phyloP scores from a whole-genome alignment of 371 early-diverging fungal species.

The Mortierella sp. region DNA sequence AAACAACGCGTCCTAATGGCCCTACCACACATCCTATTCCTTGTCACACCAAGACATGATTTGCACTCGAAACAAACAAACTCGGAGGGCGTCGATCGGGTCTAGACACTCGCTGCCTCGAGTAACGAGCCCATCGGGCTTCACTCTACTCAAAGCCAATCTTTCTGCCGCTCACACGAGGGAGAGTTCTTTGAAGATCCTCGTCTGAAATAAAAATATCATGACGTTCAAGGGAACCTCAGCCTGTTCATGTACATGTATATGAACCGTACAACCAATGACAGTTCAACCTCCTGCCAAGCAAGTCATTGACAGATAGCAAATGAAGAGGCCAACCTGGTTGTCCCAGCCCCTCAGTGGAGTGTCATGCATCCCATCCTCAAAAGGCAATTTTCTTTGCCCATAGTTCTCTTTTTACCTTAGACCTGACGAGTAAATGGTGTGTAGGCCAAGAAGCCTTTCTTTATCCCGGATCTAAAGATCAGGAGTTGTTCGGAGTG shows the following conservation, averaged over 20 bases:
- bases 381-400: neutral
- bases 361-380: neutral
- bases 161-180: no score
- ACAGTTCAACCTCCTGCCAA: neutral
- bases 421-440: no score
- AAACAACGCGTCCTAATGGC: neutral
- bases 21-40: neutral
- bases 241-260: neutral
- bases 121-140: neutral
- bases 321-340: neutral
- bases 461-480: neutral
- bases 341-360: neutral
- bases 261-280: constrained; percentile 1
- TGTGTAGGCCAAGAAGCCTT: neutral
- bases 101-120: neutral
- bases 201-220: neutral
- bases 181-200: neutral
- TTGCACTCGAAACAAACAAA: neutral
- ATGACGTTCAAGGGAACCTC: neutral
- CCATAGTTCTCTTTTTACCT: no score
- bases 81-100: no score
- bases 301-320: neutral
- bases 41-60: neutral
- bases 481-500: neutral
- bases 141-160: no score